Evolutionary conservation across 345 rosid genomes (phyloP).

Genomic region (Boechera stricta): DNA sequence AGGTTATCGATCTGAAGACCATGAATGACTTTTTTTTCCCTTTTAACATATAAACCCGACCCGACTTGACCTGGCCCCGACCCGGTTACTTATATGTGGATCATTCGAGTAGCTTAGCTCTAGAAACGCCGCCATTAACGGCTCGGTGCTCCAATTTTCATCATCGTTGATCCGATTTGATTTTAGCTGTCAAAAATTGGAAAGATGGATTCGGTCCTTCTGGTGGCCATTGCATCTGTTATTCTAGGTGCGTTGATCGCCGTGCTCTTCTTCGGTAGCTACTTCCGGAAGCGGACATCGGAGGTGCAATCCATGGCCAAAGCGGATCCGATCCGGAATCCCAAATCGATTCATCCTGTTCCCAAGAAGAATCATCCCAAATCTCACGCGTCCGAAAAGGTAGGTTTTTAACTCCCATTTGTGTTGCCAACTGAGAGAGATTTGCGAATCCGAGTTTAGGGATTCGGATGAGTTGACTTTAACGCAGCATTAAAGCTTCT

Average conservation of each 20-base stretch:
- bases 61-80: too few species aligned
- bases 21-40: too few species aligned
- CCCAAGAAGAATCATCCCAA: slow-evolving; percentile 69
- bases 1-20: not conserved
- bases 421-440: not conserved
- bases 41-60: slow-evolving; percentile 1
- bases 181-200: not conserved
- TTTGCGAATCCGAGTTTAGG: slow-evolving; percentile 25
- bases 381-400: slow-evolving; percentile 74
- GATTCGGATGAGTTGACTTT: slow-evolving; percentile 23
- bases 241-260: slow-evolving; percentile 72
- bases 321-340: slow-evolving; percentile 63
- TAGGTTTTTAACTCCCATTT: not conserved
- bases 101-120: not conserved
- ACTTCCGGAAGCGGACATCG: slow-evolving; percentile 75
- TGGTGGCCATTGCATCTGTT: slow-evolving; percentile 58
- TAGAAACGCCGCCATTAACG: slow-evolving; percentile 34
- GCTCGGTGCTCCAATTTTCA: slow-evolving; percentile 3
- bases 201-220: slow-evolving; percentile 68
- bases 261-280: slow-evolving; percentile 73
- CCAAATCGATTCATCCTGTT: slow-evolving; percentile 51
- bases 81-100: slow-evolving; percentile 8
- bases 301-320: slow-evolving; percentile 74
- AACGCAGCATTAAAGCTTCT: not conserved
- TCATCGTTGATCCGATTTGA: slow-evolving; percentile 25